A percentile compares a stretch with the other conserved stretches of the same genome.
Evolutionary conservation across 331 rosid genomes (phyloP).

Genomic region (Saraca asoca): DNA sequence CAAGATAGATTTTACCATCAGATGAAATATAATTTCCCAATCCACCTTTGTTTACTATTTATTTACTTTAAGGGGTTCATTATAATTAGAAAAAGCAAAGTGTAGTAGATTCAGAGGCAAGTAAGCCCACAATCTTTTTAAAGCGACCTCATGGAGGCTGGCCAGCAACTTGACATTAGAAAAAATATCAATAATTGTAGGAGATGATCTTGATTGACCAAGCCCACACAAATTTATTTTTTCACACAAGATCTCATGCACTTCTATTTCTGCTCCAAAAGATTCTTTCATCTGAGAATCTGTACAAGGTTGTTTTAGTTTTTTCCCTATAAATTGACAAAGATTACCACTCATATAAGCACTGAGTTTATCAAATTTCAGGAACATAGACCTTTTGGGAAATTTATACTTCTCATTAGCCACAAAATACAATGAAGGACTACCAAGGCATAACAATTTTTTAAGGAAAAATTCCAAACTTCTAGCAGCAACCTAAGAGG

Average conservation of each 20-base stretch:
- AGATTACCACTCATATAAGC: slow-evolving; percentile 56
- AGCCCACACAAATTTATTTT: slow-evolving; percentile 65
- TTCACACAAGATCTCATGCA: slow-evolving; percentile 61
- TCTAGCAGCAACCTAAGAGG: slow-evolving; percentile 45
- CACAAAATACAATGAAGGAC: slow-evolving; percentile 40
- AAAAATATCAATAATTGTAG: slow-evolving; percentile 50
- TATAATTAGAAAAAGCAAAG: slow-evolving; percentile 55
- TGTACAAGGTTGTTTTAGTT: slow-evolving; percentile 29
- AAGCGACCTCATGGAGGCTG: slow-evolving; percentile 63
- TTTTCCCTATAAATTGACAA: slow-evolving; percentile 34
- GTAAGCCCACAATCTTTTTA: slow-evolving; percentile 68
- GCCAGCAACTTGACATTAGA: slow-evolving; percentile 58
- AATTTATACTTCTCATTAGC: slow-evolving; percentile 56
- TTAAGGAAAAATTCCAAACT: slow-evolving; percentile 39
- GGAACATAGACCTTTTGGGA: slow-evolving; percentile 41
- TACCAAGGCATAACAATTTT: slow-evolving; percentile 37
- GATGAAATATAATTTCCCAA: no score
- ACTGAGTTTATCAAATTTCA: slow-evolving; percentile 52
- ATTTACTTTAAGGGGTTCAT: slow-evolving; percentile 47
- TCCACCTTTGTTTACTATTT: slow-evolving; percentile 36
- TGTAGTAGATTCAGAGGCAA: slow-evolving; percentile 66
- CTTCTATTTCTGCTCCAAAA: slow-evolving; percentile 45
- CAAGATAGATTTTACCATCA: no score
- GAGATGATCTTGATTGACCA: slow-evolving; percentile 48
- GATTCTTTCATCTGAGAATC: slow-evolving; percentile 32